Evolutionary conservation across 805 yeast genomes (phyloP).

Genomic region (Lipomyces sp.): DNA sequence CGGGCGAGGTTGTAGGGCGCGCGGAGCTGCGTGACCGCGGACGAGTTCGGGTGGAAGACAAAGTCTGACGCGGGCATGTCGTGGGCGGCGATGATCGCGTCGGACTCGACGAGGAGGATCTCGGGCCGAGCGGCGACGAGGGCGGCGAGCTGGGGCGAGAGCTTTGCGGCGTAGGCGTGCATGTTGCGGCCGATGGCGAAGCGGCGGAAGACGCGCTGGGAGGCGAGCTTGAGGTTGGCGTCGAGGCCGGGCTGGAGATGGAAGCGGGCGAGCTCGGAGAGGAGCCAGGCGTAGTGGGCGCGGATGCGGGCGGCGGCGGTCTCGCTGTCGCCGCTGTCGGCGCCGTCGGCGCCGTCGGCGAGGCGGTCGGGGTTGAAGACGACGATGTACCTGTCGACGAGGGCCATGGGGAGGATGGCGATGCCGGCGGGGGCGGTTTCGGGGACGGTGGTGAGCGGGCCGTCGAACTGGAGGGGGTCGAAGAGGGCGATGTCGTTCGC

Average conservation of each 20-base stretch:
- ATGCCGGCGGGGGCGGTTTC: not conserved
- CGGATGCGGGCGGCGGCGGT: too few relatives aligned
- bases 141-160: not conserved
- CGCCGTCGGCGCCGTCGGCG: too few relatives aligned
- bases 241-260: not conserved
- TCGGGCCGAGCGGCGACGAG: not conserved
- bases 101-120: not conserved
- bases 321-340: too few relatives aligned
- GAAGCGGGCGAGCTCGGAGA: not conserved
- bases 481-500: not conserved
- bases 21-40: not conserved
- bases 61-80: not conserved
- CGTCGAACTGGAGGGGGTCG: not conserved
- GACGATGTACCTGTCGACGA: conserved; percentile 2
- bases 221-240: not conserved
- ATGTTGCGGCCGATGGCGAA: not conserved
- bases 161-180: conserved; percentile 1
- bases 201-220: not conserved
- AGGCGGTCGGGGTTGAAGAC: not conserved
- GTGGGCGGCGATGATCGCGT: not conserved
- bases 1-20: conserved; percentile 4
- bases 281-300: conserved; percentile 38
- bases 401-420: not conserved
- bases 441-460: not conserved
- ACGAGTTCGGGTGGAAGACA: too few relatives aligned